Conservation (phyloP, 495 filamentous ascomycete genomes). For the Trypethelium eluteriae region DNA sequence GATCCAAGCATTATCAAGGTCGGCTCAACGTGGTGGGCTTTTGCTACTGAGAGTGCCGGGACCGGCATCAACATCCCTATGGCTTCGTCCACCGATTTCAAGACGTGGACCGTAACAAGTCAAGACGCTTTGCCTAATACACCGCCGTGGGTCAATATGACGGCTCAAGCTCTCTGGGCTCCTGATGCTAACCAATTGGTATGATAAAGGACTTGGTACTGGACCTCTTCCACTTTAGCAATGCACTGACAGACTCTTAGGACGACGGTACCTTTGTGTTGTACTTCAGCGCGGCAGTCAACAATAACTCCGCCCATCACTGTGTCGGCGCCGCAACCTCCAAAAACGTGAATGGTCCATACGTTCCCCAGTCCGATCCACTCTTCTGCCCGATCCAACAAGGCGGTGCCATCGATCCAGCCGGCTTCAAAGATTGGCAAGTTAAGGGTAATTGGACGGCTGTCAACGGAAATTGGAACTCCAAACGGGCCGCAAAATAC, state of each 20-base stretch:
- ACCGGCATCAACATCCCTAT: constrained; percentile 21
- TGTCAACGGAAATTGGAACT: not conserved
- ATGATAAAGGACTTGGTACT: constrained; percentile 27
- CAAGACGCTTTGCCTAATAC: constrained; percentile 23
- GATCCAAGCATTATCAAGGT: constrained; percentile 24
- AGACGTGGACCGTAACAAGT: constrained; percentile 18
- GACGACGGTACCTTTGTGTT: constrained; percentile 37
- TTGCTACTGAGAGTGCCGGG: constrained; percentile 20
- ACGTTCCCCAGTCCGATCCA: constrained; percentile 24
- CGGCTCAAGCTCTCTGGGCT: constrained; percentile 20
- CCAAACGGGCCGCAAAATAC: not conserved
- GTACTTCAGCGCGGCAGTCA: constrained; percentile 37
- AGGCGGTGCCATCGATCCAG: constrained; percentile 26
- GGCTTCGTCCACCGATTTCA: constrained; percentile 21
- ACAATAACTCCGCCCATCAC: constrained; percentile 31
- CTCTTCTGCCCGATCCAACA: constrained; percentile 22
- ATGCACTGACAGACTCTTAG: constrained; percentile 7
- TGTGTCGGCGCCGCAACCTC: constrained; percentile 42
- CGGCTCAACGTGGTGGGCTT: constrained; percentile 23
- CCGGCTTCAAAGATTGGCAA: constrained; percentile 19
- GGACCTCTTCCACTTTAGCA: not conserved
- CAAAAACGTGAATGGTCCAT: constrained; percentile 34
- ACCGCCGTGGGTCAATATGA: constrained; percentile 20
- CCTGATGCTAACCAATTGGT: constrained; percentile 22
- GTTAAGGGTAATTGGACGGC: not conserved